Base-by-base conservation (phyloP, 768 basidiomycete genomes). In the Mycena alexandri region DNA sequence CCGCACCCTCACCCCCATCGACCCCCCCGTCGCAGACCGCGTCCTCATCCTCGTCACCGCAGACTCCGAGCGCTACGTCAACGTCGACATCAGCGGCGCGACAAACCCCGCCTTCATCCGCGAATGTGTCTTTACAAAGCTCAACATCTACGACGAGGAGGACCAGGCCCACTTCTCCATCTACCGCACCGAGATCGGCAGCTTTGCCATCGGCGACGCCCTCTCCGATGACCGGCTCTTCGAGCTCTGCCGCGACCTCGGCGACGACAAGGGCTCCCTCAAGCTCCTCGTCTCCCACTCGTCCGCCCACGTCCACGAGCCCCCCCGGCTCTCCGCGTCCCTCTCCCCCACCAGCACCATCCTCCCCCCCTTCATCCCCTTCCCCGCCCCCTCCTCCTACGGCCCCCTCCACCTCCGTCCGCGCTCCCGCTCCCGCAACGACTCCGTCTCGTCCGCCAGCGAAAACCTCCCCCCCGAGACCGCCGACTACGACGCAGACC, bases 121-220 rank as follows among this genome's bases (percentile, higher is more conserved):
- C 71, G 93, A 94, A 76, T 86, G 90, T 59, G 92, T 95, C 36
- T 92, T 93, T 71, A 87, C 86, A 69, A 93, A 93, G 93, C 82
- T 95, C 68, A 87, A 89, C 75, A 92, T 98, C 47, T 84, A 85
- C 42, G 94, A 95, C 73, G 96, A 96, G 65, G 94, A 97, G 63
- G 84, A 84, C 46, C 90, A 93, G 75, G 77, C 84, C 10, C 87
- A 85, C 33, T 90, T 91, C 75, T 87, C 90, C 25, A 91, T 99
- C 61, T 95, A 93, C 81, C 91, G 90, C 67, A 97, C 95, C 0
- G 93, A 94, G 78, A 91, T 98, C 73, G 93, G 93, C 65, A 86
- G 87, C 29, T 91, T 84, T 70, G 91, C 92, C 19, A 86, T 92
- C 48, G 89, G 93, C 5, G 89, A 90, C 16, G 88, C 95, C 9